Percentiles rank a stretch among this genome's conserved stretches.
phyloP scores from a whole-genome alignment of 2,329 filamentous ascomycete species.

The Sclerotinia nivalis region DNA sequence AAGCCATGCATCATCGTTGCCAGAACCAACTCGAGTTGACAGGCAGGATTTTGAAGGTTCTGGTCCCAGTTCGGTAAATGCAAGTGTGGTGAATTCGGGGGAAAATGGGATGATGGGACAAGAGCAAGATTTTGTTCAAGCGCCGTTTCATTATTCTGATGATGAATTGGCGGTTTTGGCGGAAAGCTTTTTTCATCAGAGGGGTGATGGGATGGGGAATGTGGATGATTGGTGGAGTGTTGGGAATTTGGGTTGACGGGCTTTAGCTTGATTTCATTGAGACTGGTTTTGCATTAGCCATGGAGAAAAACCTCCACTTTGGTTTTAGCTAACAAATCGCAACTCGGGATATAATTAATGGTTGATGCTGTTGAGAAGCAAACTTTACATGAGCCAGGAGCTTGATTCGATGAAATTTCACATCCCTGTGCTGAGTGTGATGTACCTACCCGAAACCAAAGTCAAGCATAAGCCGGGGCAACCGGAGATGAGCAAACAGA shows the following conservation, averaged over 20 bases:
- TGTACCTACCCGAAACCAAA: too few relatives aligned
- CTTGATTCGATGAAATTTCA: too few relatives aligned
- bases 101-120: slow-evolving; percentile 27
- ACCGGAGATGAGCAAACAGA: too few relatives aligned
- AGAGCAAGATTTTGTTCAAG: slow-evolving; percentile 7
- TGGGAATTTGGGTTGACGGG: slow-evolving; percentile 3
- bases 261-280: not conserved
- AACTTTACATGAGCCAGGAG: too few relatives aligned
- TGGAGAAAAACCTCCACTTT: too few relatives aligned
- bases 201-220: slow-evolving; percentile 31
- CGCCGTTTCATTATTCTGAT: slow-evolving; percentile 38
- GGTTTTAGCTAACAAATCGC: too few relatives aligned
- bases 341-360: too few relatives aligned
- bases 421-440: too few relatives aligned
- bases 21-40: slow-evolving; percentile 46
- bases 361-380: too few relatives aligned
- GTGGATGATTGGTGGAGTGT: slow-evolving; percentile 33
- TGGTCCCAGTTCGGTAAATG: slow-evolving; percentile 34
- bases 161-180: slow-evolving; percentile 50
- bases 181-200: slow-evolving; percentile 50
- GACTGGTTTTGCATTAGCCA: not conserved
- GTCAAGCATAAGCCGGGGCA: too few relatives aligned
- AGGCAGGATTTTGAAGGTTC: slow-evolving; percentile 29
- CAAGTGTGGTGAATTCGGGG: slow-evolving; percentile 22
- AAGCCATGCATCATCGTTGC: slow-evolving; percentile 47